Base-by-base conservation (phyloP, 1,284 basidiomycete species). In the Polyporus tsugae region DNA sequence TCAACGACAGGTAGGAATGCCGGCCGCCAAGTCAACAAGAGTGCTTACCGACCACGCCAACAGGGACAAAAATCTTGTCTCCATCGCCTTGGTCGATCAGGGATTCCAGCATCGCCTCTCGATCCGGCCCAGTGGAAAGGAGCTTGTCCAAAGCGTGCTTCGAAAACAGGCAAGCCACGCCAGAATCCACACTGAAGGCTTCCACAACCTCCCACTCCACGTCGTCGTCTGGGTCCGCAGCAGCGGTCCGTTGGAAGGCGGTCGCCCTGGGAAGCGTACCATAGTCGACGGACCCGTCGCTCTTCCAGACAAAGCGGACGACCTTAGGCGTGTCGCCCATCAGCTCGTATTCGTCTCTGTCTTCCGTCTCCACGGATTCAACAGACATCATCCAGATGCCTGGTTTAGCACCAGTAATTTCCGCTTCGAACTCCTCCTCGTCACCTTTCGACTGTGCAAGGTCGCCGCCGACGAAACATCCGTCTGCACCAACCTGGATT, bases 401-500 rank as follows among this genome's bases (percentile, higher is more conserved):
- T 2, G 65, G 68, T 58, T 70, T 72, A 6, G 63, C 64, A 35
- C 63, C 60, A 1, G 52, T 46, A 46, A 70, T n/a, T 38, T 57
- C 41, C 7, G 62, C 62, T 25, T 72, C 71, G 62, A 72, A 72
- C 36, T 67, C 46, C 38, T 70, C 71, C 1, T 35, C 44, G 5
- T 64, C 68, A 36, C 57, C 63, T 35, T 70, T 60, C 15, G 61
- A 55, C 11, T 9, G 11, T 38, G 4, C 57, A n/a, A 35, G 57
- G 57, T 58, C 57, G 36, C 57, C 57, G 36, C 36, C 6, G 39
- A n/a, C n/a, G 36, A 36, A 58, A 58, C 6, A 36, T 6, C 57
- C 57, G 9, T 58, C 57, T 22, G 36, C 57, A 6, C 57, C 57
- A 9, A 58, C 57, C 57, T 58, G 36, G 6, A 22, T 9, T 4